Percentiles rank a stretch among this genome's conserved stretches.
phyloP scores from a whole-genome alignment of 1,284 basidiomycete species.

The Porogramme epimiltina region DNA sequence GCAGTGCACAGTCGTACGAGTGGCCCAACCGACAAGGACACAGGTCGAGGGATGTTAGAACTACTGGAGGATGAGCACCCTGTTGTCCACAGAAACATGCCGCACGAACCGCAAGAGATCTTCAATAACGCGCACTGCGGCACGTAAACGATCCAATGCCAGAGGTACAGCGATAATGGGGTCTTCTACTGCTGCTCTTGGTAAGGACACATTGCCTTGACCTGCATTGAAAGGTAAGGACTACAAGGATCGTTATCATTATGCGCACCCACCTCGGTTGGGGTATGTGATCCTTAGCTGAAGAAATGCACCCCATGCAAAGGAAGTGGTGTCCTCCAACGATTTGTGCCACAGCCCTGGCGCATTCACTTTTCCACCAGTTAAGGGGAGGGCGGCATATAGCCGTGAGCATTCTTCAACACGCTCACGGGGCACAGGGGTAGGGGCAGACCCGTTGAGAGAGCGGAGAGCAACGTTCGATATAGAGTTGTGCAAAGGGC shows the following conservation, averaged over 20 bases:
- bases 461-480: constrained; percentile 53
- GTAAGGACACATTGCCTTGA: too few relatives aligned
- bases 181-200: constrained; percentile 28
- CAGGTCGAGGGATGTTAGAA: constrained; percentile 61
- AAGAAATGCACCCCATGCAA: constrained; percentile 62
- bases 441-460: constrained; percentile 55
- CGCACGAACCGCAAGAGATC: constrained; percentile 62
- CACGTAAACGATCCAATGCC: constrained; percentile 59
- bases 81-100: not conserved
- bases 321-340: constrained; percentile 64
- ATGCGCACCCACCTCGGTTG: constrained; percentile 36
- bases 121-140: constrained; percentile 50
- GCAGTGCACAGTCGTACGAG: constrained; percentile 52
- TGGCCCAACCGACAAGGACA: constrained; percentile 72
- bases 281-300: constrained; percentile 56
- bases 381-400: constrained; percentile 61
- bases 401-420: constrained; percentile 54
- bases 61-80: constrained; percentile 35
- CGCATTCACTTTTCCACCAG: constrained; percentile 79
- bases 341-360: constrained; percentile 71
- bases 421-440: constrained; percentile 41
- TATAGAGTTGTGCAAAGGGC: constrained; percentile 51
- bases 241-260: too few relatives aligned
- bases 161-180: constrained; percentile 49
- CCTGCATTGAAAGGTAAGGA: too few relatives aligned